Evolutionary conservation across 345 rosid species (phyloP).

Genomic region (Draba incana): DNA sequence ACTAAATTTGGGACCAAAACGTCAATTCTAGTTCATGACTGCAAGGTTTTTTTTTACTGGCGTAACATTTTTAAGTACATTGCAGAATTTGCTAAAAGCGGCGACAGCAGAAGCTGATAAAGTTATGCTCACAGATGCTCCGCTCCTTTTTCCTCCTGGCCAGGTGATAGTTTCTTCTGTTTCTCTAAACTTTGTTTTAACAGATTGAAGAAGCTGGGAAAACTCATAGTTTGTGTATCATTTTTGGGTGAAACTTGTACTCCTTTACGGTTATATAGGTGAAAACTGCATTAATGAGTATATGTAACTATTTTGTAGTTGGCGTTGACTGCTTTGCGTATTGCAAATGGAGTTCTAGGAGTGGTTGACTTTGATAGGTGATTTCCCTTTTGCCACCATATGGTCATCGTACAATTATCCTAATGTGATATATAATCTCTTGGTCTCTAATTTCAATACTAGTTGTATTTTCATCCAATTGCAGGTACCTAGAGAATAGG

Average conservation of each 20-base stretch:
- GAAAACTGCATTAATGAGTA: neutral
- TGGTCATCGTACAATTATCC: constrained; percentile 9
- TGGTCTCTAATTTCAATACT: constrained; percentile 3
- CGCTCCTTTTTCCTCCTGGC: constrained; percentile 89
- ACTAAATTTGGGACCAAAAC: neutral
- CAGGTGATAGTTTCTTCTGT: constrained; percentile 55
- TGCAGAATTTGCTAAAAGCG: constrained; percentile 64
- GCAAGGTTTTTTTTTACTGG: constrained; percentile 16
- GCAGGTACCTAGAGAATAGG: constrained; percentile 67
- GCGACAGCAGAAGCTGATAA: constrained; percentile 77
- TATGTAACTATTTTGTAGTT: constrained; percentile 50
- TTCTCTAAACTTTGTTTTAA: constrained; percentile 1
- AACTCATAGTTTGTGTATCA: constrained; percentile 6
- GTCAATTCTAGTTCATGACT: constrained; percentile 10
- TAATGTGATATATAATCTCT: neutral
- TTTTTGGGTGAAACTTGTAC: neutral
- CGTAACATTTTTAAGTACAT: constrained; percentile 27
- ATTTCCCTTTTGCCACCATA: constrained; percentile 21
- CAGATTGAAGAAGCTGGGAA: constrained; percentile 7
- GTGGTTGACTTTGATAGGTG: constrained; percentile 82
- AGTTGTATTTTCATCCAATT: neutral
- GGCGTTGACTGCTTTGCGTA: constrained; percentile 82
- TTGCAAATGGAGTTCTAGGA: constrained; percentile 59
- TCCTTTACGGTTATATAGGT: neutral
- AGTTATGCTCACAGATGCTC: constrained; percentile 92